These are phyloP conservation scores for Komagataella mondaviorum DNA, from an alignment of 805 yeast species.

Conservation along the genomic window DNA sequence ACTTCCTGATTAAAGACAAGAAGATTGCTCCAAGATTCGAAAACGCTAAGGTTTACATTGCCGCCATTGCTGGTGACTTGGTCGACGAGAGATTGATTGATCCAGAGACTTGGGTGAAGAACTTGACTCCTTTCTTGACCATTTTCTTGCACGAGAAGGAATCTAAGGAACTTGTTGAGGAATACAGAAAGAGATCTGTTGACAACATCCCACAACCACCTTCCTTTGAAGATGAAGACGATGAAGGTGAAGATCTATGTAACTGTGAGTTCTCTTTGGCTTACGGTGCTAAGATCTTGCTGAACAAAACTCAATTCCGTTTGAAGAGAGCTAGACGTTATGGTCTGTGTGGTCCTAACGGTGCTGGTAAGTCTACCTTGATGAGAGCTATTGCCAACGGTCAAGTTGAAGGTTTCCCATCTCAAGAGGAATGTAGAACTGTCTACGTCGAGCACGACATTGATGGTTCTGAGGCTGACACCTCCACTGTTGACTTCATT, in stretches of 20 bases:
- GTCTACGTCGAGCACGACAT: constrained; percentile 99
- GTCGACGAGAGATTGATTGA: constrained; percentile 96
- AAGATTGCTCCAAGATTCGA: constrained; percentile 69
- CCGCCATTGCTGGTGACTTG: constrained; percentile 97
- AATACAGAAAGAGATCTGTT: constrained; percentile 90
- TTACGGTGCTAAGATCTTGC: constrained; percentile 99
- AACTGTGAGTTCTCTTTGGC: constrained; percentile 99
- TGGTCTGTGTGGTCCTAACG: constrained; percentile 94
- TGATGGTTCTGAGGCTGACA: constrained; percentile 96
- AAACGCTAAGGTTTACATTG: constrained; percentile 66
- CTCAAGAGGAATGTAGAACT: constrained; percentile 97
- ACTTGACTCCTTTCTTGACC: constrained; percentile 88
- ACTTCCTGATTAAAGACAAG: constrained; percentile 54
- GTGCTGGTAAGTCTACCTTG: constrained; percentile 95
- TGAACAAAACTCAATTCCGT: constrained; percentile 98
- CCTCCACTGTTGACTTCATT: constrained; percentile 88
- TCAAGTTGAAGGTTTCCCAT: constrained; percentile 98
- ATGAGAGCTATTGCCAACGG: constrained; percentile 93
- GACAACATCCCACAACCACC: constrained; percentile 98
- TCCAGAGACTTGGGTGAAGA: constrained; percentile 81
- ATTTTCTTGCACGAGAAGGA: constrained; percentile 89
- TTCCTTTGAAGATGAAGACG: constrained; percentile 81
- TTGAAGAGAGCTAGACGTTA: constrained; percentile 98
- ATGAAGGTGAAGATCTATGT: constrained; percentile 99
- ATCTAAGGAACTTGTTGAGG: constrained; percentile 83